Evolutionary conservation across 2,329 filamentous ascomycete species (phyloP), one percentile per base, ranked within the genome.

Genomic region (Alternaria viburni): DNA sequence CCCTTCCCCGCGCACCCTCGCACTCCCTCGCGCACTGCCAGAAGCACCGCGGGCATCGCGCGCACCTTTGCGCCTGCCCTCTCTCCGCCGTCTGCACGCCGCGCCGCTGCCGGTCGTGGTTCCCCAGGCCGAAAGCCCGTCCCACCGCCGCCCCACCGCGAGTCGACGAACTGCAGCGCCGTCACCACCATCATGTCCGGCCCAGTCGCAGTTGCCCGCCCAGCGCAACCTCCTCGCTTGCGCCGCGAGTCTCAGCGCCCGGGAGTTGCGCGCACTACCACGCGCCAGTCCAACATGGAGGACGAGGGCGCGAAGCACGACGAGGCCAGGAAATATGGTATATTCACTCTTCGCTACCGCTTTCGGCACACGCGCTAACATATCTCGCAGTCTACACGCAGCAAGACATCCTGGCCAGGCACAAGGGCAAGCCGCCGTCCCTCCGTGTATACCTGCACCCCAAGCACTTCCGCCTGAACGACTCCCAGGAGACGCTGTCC

Each of bases 401-500:
- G 64, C 81, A 86, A 13, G 92, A 96, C 73, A 93, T 98, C 51
- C 84, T 98, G n/a, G 89, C 88, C 72, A 97, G 94, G 81, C 93
- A 91, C 80, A 85, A 84, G 44, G 88, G 86, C 74, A 86, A 86
- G 54, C 88, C 90, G 9, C 94, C 96, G 0, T 98, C 95, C 5
- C 84, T 99, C 23, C 89, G 95, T 54, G 84, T 99, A 23, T 94
- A 97, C 78, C 84, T 99, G 30, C 90, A 97, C 76, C 86, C 89
- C 10, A 93, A 88, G 5, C 91, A 97, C 80, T 98, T 97, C 77
- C 75, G 77, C 62, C 65, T 99, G 81, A 95, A 98, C 71, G 89
- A 93, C 73, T 95, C 97, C 80, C 93, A 97, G 79, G 92, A 94
- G 74, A 95, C 92, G 76, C 97, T 97, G 73, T 87, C 88, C 6